Evolutionary conservation across 106 monocot species (phyloP).

Genomic region (Vanilla planifolia): DNA sequence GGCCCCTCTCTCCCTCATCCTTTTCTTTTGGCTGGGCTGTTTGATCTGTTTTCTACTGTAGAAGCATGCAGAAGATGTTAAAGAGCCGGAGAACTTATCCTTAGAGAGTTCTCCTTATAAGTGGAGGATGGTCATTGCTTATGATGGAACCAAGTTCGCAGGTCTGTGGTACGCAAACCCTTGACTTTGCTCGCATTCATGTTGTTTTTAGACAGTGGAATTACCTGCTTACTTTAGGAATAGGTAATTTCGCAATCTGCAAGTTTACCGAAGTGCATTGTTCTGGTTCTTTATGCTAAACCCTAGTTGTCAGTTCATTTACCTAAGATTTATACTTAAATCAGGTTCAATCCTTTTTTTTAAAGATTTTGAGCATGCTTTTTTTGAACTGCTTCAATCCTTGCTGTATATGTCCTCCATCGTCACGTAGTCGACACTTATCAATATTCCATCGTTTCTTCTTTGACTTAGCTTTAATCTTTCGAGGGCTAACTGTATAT

Average conservation of each 20-base stretch:
- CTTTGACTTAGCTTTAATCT: too few relatives aligned
- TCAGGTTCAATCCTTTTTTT: too few relatives aligned
- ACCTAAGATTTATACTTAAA: too few relatives aligned
- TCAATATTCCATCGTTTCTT: too few relatives aligned
- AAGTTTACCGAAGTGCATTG: neutral
- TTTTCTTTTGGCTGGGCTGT: slow-evolving; percentile 7
- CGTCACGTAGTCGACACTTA: too few relatives aligned
- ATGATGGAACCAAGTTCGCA: slow-evolving; percentile 64
- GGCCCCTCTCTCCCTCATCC: neutral
- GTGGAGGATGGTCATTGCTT: slow-evolving; percentile 70
- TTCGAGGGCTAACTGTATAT: too few relatives aligned
- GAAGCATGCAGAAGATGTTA: slow-evolving; percentile 8
- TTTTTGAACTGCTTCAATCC: too few relatives aligned
- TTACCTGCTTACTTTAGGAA: neutral
- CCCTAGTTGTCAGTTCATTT: too few relatives aligned
- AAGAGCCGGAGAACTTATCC: neutral
- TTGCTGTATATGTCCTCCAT: too few relatives aligned
- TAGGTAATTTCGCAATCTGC: too few relatives aligned
- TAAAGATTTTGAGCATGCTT: too few relatives aligned
- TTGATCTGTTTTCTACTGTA: slow-evolving; percentile 1
- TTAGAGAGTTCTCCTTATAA: slow-evolving; percentile 20
- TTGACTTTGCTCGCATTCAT: neutral
- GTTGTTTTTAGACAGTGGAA: neutral
- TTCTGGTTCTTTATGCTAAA: neutral
- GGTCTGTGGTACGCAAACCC: slow-evolving; percentile 19